Conservation (phyloP, 768 basidiomycete genomes). For the Tephrocybe sp. region DNA sequence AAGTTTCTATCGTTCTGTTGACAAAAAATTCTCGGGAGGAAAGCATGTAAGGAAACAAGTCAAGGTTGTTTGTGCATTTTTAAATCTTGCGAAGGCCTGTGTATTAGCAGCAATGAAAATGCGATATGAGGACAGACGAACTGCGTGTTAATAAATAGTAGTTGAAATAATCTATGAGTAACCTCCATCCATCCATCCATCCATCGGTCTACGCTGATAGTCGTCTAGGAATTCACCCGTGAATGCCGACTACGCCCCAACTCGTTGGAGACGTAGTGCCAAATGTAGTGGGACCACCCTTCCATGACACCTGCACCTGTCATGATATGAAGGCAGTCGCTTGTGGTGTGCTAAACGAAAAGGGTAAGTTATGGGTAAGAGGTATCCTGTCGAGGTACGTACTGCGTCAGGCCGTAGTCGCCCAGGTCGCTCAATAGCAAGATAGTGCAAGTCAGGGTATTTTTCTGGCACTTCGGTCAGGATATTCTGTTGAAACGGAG, state of each 20-base stretch:
- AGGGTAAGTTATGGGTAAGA: neutral
- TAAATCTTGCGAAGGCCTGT: neutral
- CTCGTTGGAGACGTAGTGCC: slow-evolving; percentile 40
- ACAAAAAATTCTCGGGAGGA: too few species aligned
- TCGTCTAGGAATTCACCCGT: slow-evolving; percentile 11
- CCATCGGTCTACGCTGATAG: neutral
- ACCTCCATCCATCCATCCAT: neutral
- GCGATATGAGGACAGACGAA: neutral
- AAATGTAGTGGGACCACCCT: slow-evolving; percentile 51
- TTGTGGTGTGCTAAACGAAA: slow-evolving; percentile 34
- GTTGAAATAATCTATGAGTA: slow-evolving; percentile 7
- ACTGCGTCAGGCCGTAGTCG: slow-evolving; percentile 67
- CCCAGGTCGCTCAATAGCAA: slow-evolving; percentile 62
- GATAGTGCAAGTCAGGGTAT: slow-evolving; percentile 57
- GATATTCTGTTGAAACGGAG: slow-evolving; percentile 32
- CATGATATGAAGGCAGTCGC: slow-evolving; percentile 50
- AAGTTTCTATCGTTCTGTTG: too few species aligned
- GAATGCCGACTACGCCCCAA: slow-evolving; percentile 16
- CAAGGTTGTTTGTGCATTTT: too few species aligned
- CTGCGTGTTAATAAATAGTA: slow-evolving; percentile 6
- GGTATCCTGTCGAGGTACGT: slow-evolving; percentile 22
- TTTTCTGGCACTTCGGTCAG: slow-evolving; percentile 31
- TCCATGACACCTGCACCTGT: slow-evolving; percentile 48
- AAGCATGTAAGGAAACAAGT: too few species aligned
- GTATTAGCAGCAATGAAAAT: neutral